Conservation (phyloP, 1,139 yeast genomes). For the Lipomyces yarrowii region DNA sequence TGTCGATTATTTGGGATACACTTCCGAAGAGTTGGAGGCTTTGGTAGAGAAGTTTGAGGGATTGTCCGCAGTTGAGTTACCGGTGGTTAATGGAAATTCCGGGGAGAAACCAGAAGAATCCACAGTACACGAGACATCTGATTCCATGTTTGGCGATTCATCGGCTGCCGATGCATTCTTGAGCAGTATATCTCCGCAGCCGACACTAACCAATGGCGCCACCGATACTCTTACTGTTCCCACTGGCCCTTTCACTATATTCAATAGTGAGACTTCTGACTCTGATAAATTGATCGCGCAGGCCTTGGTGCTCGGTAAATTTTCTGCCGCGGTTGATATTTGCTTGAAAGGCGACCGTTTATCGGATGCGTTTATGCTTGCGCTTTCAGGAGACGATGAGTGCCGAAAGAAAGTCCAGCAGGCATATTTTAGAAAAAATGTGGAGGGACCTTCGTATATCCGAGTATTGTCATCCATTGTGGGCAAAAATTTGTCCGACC, state of each 20-base stretch:
- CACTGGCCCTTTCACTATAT: conserved; percentile 49
- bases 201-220: conserved; percentile 2
- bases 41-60: conserved; percentile 30
- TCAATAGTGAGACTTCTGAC: conserved; percentile 45
- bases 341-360: conserved; percentile 67
- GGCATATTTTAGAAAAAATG: conserved; percentile 66
- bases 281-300: conserved; percentile 55
- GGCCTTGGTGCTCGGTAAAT: conserved; percentile 64
- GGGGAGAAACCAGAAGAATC: conserved; percentile 35
- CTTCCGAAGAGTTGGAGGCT: conserved; percentile 33
- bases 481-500: conserved; percentile 62
- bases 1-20: conserved; percentile 36
- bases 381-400: conserved; percentile 63
- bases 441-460: conserved; percentile 59
- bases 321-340: conserved; percentile 65
- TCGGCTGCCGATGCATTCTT: conserved; percentile 42
- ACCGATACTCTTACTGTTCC: conserved; percentile 40
- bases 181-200: conserved; percentile 22
- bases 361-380: conserved; percentile 79
- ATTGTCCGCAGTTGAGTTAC: conserved; percentile 18
- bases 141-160: conserved; percentile 21
- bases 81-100: conserved; percentile 24
- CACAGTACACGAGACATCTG: conserved; percentile 26
- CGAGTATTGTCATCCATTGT: conserved; percentile 68
- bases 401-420: conserved; percentile 68